A percentile compares a stretch with the other conserved stretches of the same genome.
These are phyloP conservation scores for Bonnemaisonia californica DNA, from an alignment of 31 red algal species.

Conservation along the genomic window DNA sequence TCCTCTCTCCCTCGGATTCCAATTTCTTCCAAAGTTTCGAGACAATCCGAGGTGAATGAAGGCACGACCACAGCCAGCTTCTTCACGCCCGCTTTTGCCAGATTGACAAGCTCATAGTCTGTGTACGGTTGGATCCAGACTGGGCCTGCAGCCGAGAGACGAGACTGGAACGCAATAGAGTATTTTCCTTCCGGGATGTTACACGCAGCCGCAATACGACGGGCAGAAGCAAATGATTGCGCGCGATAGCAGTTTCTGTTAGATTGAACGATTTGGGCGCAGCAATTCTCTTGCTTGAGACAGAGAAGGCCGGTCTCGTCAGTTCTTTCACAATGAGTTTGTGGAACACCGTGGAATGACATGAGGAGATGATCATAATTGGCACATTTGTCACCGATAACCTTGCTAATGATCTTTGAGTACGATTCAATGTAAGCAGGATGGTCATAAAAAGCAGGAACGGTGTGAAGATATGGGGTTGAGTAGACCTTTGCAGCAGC, in stretches of 20 bases:
- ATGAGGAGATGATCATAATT: slow-evolving; percentile 95
- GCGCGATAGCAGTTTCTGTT: slow-evolving; percentile 98
- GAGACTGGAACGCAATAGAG: slow-evolving; percentile 93
- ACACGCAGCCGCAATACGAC: slow-evolving; percentile 71
- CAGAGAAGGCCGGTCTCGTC: slow-evolving; percentile 92
- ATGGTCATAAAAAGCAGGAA: slow-evolving; percentile 96
- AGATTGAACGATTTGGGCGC: slow-evolving; percentile 73
- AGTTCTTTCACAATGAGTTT: slow-evolving; percentile 82
- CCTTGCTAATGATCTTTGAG: slow-evolving; percentile 58
- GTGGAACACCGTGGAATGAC: slow-evolving; percentile 96
- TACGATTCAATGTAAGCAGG: slow-evolving; percentile 86
- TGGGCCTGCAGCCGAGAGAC: slow-evolving; percentile 89
- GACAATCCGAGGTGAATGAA: slow-evolving; percentile 93
- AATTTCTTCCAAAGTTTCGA: slow-evolving; percentile 99
- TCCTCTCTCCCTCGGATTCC: slow-evolving; percentile 89
- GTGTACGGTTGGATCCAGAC: slow-evolving; percentile 99
- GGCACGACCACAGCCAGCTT: slow-evolving; percentile 85
- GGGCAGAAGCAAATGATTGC: slow-evolving; percentile 87
- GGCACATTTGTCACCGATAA: slow-evolving; percentile 67
- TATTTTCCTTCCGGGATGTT: slow-evolving; percentile 85
- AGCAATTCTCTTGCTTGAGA: slow-evolving; percentile 82
- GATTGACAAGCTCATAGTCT: slow-evolving; percentile 66
- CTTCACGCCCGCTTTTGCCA: slow-evolving; percentile 88
- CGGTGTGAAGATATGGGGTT: slow-evolving; percentile 93
- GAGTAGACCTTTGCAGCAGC: slow-evolving; percentile 83